Evolutionary conservation across 805 yeast genomes (phyloP).

Genomic region (Saccharomycopsis amapae): DNA sequence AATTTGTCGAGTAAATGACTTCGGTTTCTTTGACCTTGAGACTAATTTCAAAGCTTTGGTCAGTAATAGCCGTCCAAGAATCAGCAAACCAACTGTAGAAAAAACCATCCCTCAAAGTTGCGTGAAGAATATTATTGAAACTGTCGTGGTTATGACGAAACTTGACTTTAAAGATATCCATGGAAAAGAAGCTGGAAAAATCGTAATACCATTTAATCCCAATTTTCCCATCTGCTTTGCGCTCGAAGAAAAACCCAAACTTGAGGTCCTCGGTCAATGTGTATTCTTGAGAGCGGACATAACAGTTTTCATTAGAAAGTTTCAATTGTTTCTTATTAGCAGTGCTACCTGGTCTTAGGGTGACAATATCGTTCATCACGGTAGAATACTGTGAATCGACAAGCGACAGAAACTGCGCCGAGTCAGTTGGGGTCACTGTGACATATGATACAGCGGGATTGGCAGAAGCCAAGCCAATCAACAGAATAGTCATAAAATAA

Average conservation of each 20-base stretch:
- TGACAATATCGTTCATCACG: no score
- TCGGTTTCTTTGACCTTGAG: slow-evolving; percentile 3
- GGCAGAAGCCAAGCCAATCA: no score
- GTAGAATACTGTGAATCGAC: slow-evolving; percentile 5
- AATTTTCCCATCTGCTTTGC: slow-evolving; percentile 5
- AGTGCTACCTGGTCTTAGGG: neutral
- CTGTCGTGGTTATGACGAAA: slow-evolving; percentile 12
- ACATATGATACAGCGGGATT: no score
- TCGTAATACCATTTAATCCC: slow-evolving; percentile 18
- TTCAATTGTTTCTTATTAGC: neutral
- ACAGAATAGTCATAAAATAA: no score
- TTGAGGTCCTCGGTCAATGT: slow-evolving; percentile 1
- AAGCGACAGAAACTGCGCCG: neutral
- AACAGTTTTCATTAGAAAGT: slow-evolving; percentile 4
- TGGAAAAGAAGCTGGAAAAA: neutral
- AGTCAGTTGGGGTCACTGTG: slow-evolving; percentile 2
- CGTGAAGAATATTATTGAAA: slow-evolving; percentile 6
- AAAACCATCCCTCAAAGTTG: slow-evolving; percentile 9
- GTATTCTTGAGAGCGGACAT: slow-evolving; percentile 6
- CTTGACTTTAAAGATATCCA: slow-evolving; percentile 10
- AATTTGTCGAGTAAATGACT: slow-evolving; percentile 12
- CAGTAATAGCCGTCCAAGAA: slow-evolving; percentile 4
- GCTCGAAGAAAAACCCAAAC: slow-evolving; percentile 13
- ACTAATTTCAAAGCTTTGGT: slow-evolving; percentile 14
- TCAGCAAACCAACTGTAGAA: slow-evolving; percentile 16